Base-by-base conservation (phyloP, 345 rosid species). In the Angophora floribunda region DNA sequence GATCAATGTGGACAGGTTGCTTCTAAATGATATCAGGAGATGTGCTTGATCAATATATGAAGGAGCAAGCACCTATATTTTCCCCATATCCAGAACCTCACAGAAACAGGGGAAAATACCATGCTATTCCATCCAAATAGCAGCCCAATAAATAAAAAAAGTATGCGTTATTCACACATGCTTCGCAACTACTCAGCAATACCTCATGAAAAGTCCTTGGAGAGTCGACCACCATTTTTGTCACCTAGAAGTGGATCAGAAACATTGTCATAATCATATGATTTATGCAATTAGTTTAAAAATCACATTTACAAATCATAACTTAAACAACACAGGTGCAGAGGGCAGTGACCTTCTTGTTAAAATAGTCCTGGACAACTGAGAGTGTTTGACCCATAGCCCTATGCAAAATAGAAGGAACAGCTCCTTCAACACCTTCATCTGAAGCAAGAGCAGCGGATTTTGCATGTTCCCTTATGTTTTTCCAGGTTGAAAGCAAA, bases 321-420 rank as follows among this genome's bases (percentile, higher is more conserved):
- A 84, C 41, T 87, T 9, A 86, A 17, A 53, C 67, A 84, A 85
- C 22, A 9, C 61, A 32, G 21, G n/a, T 52, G 87, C 87, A 6
- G 1, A 75, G 49, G 49, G 84, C 84, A 41, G 84, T 75, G 13
- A 93, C 99, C 96, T 96, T 96, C 87, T 96, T 93, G 88, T 93
- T 95, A 89, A 97, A 97, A 92, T 96, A 96, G 92, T 96, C 99
- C 93, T 95, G 99, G 65, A 96, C 99, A 92, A 97, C 96, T 67
- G 99, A 96, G 88, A 97, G 97, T 12, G 99, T 97, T 95, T 97
- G 98, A 90, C 95, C 99, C 99, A 96, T 96, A 85, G 99, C 98
- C 92, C 97, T 93, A 92, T 97, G 99, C 88, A 97, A 91, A 87
- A 97, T 92, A 88, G 92, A 96, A 67, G 99, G 99, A 89, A 96